Evolutionary conservation across 2,329 filamentous ascomycete species (phyloP).

Genomic region (Aspergillus ibericus): DNA sequence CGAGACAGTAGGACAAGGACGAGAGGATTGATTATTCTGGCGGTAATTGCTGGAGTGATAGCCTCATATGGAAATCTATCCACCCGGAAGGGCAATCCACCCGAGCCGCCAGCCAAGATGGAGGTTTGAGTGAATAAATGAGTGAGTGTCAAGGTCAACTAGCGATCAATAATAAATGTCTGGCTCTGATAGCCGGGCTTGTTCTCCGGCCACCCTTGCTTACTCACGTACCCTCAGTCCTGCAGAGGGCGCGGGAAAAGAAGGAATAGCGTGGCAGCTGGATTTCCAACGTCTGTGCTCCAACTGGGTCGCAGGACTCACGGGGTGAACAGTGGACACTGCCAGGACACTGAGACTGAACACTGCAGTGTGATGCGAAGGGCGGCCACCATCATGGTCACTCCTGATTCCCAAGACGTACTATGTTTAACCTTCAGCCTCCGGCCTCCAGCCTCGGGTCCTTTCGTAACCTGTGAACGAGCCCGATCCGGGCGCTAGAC

Average conservation of each 20-base stretch:
- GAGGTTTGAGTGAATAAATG: neutral
- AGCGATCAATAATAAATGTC: neutral
- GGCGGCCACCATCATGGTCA: neutral
- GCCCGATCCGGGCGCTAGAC: neutral
- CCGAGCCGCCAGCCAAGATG: neutral
- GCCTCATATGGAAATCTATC: too few relatives aligned
- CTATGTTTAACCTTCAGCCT: neutral
- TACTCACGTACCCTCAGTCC: neutral
- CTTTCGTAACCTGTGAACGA: neutral
- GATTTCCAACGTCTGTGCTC: constrained; percentile 13
- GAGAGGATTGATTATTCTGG: too few relatives aligned
- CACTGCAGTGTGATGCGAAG: neutral
- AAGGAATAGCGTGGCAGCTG: constrained; percentile 12
- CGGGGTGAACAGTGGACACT: neutral
- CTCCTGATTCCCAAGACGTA: neutral
- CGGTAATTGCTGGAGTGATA: too few relatives aligned
- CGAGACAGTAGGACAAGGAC: neutral
- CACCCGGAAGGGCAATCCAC: neutral
- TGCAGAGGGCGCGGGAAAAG: constrained; percentile 9
- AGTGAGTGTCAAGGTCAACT: neutral
- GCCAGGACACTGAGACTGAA: neutral
- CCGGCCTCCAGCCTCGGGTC: neutral
- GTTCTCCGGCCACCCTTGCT: constrained; percentile 7
- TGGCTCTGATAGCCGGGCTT: constrained; percentile 1
- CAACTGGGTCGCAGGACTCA: constrained; percentile 3